Conservation (phyloP, 2,329 filamentous ascomycete species). For the Sphaceloma murrayae region DNA sequence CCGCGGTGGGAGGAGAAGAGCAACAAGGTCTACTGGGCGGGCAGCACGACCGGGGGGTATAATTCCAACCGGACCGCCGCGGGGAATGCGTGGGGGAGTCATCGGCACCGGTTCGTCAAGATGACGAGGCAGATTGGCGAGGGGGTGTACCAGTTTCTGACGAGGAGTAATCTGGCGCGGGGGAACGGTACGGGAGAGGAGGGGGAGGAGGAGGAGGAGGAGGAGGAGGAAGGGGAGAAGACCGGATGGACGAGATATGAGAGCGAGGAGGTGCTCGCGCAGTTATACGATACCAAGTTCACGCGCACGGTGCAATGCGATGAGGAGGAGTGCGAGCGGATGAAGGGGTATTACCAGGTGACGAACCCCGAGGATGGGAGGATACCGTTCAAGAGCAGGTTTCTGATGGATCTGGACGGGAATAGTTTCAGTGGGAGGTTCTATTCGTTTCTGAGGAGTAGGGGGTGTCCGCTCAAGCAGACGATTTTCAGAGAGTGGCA, state of each 20-base stretch:
- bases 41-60: conserved; percentile 43
- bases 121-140: conserved; percentile 23
- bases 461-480: conserved; percentile 42
- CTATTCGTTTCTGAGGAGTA: conserved; percentile 42
- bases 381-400: conserved; percentile 24
- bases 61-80: conserved; percentile 29
- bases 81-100: conserved; percentile 21
- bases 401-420: conserved; percentile 47
- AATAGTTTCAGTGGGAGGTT: conserved; percentile 48
- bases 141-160: conserved; percentile 21
- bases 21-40: conserved; percentile 49
- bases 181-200: neutral
- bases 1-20: conserved; percentile 42
- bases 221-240: conserved; percentile 12
- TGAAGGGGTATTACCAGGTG: conserved; percentile 21
- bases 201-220: neutral
- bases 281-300: conserved; percentile 39
- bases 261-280: conserved; percentile 29
- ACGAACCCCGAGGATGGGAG: neutral
- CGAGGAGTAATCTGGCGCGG: conserved; percentile 3
- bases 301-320: conserved; percentile 41
- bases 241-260: conserved; percentile 11
- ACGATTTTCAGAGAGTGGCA: conserved; percentile 50
- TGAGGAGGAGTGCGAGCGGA: conserved; percentile 26
- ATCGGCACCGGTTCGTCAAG: conserved; percentile 40